A percentile compares a stretch with the other conserved stretches of the same genome.
Conservation (phyloP, 768 basidiomycete species). For the Tricholoma furcatifolium region DNA sequence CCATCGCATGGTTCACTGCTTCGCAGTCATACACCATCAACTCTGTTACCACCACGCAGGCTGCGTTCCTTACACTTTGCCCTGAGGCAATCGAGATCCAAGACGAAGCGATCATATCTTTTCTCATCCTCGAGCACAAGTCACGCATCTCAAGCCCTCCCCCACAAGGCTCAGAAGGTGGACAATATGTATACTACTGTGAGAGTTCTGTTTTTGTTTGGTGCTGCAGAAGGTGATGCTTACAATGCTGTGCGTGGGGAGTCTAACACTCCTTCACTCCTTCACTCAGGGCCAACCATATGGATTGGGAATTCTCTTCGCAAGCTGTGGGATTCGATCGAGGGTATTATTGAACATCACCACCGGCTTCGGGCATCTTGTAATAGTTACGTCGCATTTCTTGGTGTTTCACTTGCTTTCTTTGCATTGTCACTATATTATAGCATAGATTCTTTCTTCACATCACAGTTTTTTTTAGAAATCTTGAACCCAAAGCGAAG, state of each 20-base stretch:
- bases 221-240: constrained; percentile 1
- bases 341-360: not conserved
- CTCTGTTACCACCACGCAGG: constrained; percentile 7
- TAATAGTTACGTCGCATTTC: constrained; percentile 2
- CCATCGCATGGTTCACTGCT: constrained; percentile 26
- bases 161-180: not conserved
- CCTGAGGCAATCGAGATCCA: constrained; percentile 22
- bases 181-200: constrained; percentile 16
- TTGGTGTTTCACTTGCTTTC: not conserved
- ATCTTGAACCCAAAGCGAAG: too few species aligned
- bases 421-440: not conserved
- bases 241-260: constrained; percentile 3
- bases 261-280: not conserved
- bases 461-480: too few species aligned
- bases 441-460: too few species aligned
- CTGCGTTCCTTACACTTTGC: constrained; percentile 21
- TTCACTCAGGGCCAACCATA: not conserved
- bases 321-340: not conserved
- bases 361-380: not conserved
- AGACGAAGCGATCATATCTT: constrained; percentile 21
- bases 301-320: not conserved
- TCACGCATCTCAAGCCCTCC: constrained; percentile 14
- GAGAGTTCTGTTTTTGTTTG: constrained; percentile 8
- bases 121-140: constrained; percentile 24
- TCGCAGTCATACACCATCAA: constrained; percentile 14